Percentiles rank a stretch among this genome's conserved stretches.
These are phyloP conservation scores for Trichoderma citrinoviride DNA, from an alignment of 2,329 filamentous ascomycete genomes.

Conservation along the genomic window DNA sequence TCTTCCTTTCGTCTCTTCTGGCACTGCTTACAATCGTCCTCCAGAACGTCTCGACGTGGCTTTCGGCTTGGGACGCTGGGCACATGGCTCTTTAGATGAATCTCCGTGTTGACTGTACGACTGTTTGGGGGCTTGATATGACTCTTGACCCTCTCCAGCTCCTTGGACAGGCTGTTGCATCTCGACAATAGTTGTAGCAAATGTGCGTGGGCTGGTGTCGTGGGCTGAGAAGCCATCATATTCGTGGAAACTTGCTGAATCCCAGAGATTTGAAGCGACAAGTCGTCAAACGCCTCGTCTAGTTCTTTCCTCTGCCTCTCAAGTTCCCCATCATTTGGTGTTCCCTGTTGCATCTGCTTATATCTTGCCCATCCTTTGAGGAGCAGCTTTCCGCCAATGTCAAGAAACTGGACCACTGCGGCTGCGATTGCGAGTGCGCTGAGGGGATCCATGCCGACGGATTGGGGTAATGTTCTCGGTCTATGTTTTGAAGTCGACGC, in stretches of 20 bases:
- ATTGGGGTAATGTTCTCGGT: no score
- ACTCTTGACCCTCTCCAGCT: not conserved
- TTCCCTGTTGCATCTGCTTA: not conserved
- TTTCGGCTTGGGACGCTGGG: no score
- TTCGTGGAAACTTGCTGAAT: not conserved
- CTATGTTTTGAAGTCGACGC: no score
- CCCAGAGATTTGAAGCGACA: not conserved
- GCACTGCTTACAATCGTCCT: not conserved
- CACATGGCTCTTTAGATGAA: not conserved
- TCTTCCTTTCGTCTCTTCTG: not conserved
- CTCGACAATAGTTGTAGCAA: not conserved
- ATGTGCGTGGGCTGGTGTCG: not conserved
- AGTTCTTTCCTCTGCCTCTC: not conserved
- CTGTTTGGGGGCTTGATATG: not conserved
- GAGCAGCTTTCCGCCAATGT: not conserved
- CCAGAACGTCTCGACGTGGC: not conserved
- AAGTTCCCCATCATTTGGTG: not conserved
- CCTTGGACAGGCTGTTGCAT: not conserved
- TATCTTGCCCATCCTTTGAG: not conserved
- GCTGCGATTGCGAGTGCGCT: not conserved
- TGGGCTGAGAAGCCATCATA: not conserved
- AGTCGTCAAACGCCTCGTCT: not conserved
- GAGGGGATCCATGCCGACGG: not conserved
- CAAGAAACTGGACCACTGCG: not conserved
- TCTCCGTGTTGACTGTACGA: not conserved